These are phyloP conservation scores for Pythium pectinolyticum DNA, from an alignment of 352 stramenopile species.

Conservation along the genomic window DNA sequence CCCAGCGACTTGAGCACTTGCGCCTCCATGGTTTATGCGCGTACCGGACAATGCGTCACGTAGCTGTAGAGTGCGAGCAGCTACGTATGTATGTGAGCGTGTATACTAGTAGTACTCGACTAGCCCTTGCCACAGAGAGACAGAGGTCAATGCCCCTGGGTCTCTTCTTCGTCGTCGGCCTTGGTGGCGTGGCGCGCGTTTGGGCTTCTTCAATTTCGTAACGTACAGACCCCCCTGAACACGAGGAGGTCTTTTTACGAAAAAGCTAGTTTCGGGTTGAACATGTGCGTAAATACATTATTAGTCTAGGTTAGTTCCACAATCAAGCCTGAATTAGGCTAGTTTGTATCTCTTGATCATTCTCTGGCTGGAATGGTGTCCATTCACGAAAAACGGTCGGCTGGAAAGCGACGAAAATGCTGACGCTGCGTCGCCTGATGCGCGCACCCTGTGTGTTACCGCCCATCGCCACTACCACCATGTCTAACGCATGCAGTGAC, in stretches of 20 bases:
- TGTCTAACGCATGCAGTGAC: background rate
- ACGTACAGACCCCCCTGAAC: background rate
- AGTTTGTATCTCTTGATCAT: constrained; percentile 2
- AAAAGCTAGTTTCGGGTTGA: background rate
- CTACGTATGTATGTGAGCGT: background rate
- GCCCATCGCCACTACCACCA: background rate
- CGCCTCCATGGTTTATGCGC: constrained; percentile 42
- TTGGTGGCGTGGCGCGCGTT: background rate
- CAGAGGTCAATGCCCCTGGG: background rate
- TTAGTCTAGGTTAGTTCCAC: background rate
- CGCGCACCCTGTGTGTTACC: background rate
- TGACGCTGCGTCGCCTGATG: constrained; percentile 12
- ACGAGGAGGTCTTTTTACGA: constrained; percentile 12
- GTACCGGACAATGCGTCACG: background rate
- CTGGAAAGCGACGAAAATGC: constrained; percentile 4
- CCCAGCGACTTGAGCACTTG: constrained; percentile 61
- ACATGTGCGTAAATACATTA: background rate
- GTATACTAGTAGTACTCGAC: too few relatives aligned
- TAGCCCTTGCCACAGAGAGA: background rate
- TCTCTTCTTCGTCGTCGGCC: too few relatives aligned
- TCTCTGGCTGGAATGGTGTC: constrained; percentile 12
- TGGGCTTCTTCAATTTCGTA: constrained; percentile 18
- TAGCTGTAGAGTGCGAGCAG: background rate
- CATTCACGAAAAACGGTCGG: background rate
- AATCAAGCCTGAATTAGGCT: background rate